phyloP scores from a whole-genome alignment of 2,329 filamentous ascomycete genomes.

The Metarhizium rileyi region DNA sequence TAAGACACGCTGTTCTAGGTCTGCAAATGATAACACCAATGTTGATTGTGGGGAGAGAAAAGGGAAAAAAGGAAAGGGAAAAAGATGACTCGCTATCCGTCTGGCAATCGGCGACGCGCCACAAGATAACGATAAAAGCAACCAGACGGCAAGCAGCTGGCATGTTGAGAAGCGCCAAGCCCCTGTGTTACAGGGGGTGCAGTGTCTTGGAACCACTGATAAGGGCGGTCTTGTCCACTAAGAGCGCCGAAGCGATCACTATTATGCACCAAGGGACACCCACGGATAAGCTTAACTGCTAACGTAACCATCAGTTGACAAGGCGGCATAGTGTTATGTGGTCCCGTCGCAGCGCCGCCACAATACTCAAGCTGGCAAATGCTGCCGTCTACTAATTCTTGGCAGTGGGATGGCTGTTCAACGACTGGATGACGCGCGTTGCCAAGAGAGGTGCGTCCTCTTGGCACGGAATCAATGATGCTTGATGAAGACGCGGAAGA shows the following conservation, averaged over 20 bases:
- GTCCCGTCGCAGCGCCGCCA: background rate
- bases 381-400: background rate
- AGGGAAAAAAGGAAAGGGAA: too few species aligned
- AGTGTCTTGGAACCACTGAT: background rate
- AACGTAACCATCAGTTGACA: background rate
- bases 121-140: too few species aligned
- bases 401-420: background rate
- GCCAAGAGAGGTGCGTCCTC: background rate
- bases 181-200: background rate
- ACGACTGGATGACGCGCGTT: conserved; percentile 3
- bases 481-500: background rate
- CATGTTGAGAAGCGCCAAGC: background rate
- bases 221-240: background rate
- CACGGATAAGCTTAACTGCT: background rate
- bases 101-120: too few species aligned
- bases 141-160: background rate
- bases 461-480: background rate
- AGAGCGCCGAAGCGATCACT: background rate
- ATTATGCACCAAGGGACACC: background rate
- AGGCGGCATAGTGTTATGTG: too few species aligned
- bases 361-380: background rate
- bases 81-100: too few species aligned
- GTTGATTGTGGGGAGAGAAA: too few species aligned
- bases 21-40: too few species aligned
- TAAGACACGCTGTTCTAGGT: too few species aligned